Evolutionary conservation across 768 basidiomycete species (phyloP), one percentile per base, ranked within the genome.

Genomic region (Leccinum uliginosum): DNA sequence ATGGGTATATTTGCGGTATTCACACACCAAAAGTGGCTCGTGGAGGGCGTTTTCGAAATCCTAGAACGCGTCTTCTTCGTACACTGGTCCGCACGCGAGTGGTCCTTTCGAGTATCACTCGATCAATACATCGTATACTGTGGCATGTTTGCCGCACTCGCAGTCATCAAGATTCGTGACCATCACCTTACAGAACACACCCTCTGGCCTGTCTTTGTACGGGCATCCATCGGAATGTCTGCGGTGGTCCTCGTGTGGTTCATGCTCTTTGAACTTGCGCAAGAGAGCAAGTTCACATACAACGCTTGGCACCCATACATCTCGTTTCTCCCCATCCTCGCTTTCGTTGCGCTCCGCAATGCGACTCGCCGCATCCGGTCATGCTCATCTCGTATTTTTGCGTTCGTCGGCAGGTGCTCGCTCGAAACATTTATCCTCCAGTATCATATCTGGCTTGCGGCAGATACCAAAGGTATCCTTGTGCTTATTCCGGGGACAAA

Each of bases 381-480:
- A 3, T 79, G 78, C 35, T 82, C 82, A 21, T 89, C 86, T 11
- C 77, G 75, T 14, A 71, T 83, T 27, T 95, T 93, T 74, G 83
- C 83, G 24, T 92, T 90, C 73, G 78, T 95, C 51, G 93, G 93
- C 40, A 84, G 77, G 67, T 93, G 91, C 72, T 94, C 92, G 5
- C 79, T 96, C 53, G 93, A 97, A 73, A 88, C 92, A 0, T 97
- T 94, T 70, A 88, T 95, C 66, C 82, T 95, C 56, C 93, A 96
- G 67, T 95, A 86, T 69, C 92, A 91, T 64, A 74, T 91, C 45
- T 93, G 90, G 90, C 77, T 93, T 32, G 92, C 89, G 0, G 89
- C 80, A 4, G 91, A 93, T 64, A 91, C 87, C 30, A 89, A 89
- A 69, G 88, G 89, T 17, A 78, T 95, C 56, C 78, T 96, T 23